Conservation (phyloP, 768 basidiomycete species). For the Amylocystis lapponica region DNA sequence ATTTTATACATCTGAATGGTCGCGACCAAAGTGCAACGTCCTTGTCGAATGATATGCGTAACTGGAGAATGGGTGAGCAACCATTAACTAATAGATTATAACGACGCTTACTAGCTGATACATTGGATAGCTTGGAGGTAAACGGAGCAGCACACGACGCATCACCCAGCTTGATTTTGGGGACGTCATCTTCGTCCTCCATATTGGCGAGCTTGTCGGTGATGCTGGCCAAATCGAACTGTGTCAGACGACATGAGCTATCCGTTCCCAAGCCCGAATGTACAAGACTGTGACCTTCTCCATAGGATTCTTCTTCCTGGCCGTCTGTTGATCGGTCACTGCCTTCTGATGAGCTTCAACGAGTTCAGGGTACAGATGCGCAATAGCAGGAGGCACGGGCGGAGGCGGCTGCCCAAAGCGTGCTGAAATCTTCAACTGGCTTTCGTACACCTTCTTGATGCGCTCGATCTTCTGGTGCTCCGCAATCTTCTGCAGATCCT, state of each 20-base stretch:
- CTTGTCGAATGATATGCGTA: slow-evolving; percentile 95
- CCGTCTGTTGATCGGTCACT: slow-evolving; percentile 53
- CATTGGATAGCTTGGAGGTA: slow-evolving; percentile 97
- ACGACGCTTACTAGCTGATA: slow-evolving; percentile 76
- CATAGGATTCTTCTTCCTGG: slow-evolving; percentile 80
- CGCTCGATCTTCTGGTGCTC: slow-evolving; percentile 87
- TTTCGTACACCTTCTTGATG: slow-evolving; percentile 96
- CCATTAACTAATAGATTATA: not conserved
- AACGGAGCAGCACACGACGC: slow-evolving; percentile 98
- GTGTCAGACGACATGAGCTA: slow-evolving; percentile 13
- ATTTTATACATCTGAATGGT: slow-evolving; percentile 99
- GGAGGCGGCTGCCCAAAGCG: slow-evolving; percentile 93
- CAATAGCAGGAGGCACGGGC: slow-evolving; percentile 83
- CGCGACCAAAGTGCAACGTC: slow-evolving; percentile 96
- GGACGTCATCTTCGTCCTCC: slow-evolving; percentile 92
- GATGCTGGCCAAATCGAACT: slow-evolving; percentile 77
- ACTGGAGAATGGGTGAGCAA: slow-evolving; percentile 43
- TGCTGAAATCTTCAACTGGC: slow-evolving; percentile 83
- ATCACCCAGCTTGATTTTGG: slow-evolving; percentile 99
- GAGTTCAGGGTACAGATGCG: slow-evolving; percentile 83
- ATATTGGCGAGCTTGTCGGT: slow-evolving; percentile 86
- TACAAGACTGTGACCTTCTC: slow-evolving; percentile 59
- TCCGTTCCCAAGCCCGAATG: slow-evolving; percentile 15
- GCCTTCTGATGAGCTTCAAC: slow-evolving; percentile 87
- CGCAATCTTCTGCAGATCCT: slow-evolving; percentile 90